Evolutionary conservation across 225 moss, liverwort and hornwort genomes (phyloP).

Genomic region (Asterella californica): DNA sequence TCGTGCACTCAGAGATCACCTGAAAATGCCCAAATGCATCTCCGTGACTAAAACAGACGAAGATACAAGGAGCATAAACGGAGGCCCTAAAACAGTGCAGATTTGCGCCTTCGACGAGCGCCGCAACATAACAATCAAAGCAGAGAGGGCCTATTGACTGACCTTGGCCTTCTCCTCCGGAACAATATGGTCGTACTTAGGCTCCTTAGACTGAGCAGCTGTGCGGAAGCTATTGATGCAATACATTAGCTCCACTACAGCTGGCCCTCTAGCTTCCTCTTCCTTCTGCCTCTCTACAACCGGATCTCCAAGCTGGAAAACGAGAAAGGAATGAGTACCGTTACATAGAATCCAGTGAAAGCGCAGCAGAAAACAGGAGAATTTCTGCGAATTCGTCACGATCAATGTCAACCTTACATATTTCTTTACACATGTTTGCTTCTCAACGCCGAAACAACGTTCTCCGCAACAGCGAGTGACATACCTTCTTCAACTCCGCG

Average conservation of each 20-base stretch:
- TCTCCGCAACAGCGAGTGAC: not conserved
- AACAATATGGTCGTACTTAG: slow-evolving; percentile 88
- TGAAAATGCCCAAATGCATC: not conserved
- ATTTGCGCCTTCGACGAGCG: not conserved
- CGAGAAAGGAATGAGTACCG: no score
- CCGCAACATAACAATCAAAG: not conserved
- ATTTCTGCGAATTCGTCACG: not conserved
- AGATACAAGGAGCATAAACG: not conserved
- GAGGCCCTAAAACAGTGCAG: not conserved
- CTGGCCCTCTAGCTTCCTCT: slow-evolving; percentile 74
- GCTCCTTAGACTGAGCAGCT: slow-evolving; percentile 81
- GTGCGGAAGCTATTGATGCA: slow-evolving; percentile 85
- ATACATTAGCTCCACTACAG: slow-evolving; percentile 59
- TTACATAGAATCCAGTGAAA: no score
- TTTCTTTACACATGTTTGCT: no score
- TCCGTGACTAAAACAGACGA: not conserved
- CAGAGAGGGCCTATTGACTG: not conserved
- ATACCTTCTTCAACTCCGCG: slow-evolving; percentile 71
- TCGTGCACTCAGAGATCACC: slow-evolving; percentile 78
- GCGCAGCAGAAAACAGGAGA: not conserved
- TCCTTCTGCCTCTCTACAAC: slow-evolving; percentile 77
- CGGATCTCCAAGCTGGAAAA: slow-evolving; percentile 80
- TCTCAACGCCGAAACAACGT: not conserved
- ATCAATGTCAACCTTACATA: no score
- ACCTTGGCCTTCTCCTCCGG: slow-evolving; percentile 76